phyloP scores from a whole-genome alignment of 2,329 filamentous ascomycete genomes.

The Ophiostoma quercus region DNA sequence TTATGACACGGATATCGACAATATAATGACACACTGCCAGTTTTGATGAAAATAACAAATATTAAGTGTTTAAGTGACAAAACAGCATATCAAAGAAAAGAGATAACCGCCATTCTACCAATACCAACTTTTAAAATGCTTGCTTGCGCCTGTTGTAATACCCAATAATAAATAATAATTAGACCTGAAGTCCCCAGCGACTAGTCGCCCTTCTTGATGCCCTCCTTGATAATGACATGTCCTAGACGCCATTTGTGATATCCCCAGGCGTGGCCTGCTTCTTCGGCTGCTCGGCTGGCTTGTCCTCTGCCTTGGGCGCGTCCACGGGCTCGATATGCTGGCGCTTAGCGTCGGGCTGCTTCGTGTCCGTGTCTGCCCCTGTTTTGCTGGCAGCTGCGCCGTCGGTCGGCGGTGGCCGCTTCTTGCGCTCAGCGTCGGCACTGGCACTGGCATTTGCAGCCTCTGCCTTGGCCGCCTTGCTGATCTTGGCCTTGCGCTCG shows the following conservation, averaged over 20 bases:
- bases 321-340: not conserved
- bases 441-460: not conserved
- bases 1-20: not conserved
- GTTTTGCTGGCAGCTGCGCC: slow-evolving; percentile 11
- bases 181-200: not conserved
- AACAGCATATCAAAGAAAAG: not conserved
- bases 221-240: not conserved
- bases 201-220: not conserved
- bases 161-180: not conserved
- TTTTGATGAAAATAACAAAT: not conserved
- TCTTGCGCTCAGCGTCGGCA: slow-evolving; percentile 27
- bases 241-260: not conserved
- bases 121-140: not conserved
- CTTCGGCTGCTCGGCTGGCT: not conserved
- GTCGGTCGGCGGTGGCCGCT: slow-evolving; percentile 25
- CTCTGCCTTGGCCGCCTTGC: slow-evolving; percentile 25
- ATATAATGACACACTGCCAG: not conserved
- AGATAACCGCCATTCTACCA: not conserved
- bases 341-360: not conserved
- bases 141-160: not conserved
- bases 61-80: not conserved
- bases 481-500: slow-evolving; percentile 58
- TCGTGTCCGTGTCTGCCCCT: not conserved
- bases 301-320: not conserved
- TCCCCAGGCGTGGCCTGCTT: not conserved